These are phyloP conservation scores for Leccinum subrobustum DNA, from an alignment of 1,284 basidiomycete species.

Conservation along the genomic window DNA sequence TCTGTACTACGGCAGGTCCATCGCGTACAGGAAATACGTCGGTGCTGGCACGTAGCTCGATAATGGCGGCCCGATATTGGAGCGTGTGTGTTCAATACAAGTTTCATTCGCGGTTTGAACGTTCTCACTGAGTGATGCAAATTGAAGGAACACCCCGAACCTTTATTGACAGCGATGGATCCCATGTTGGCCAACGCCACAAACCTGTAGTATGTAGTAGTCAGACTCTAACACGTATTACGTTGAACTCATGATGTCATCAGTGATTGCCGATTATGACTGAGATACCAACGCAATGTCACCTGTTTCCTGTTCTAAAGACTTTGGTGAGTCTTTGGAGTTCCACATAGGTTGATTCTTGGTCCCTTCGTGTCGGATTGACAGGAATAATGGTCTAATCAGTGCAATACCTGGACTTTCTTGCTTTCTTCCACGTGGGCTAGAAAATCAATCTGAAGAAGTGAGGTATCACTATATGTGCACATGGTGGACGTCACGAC, in stretches of 20 bases:
- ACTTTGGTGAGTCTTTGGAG: background rate
- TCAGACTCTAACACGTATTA: background rate
- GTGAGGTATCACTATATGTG: too few species aligned
- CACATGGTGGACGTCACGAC: too few species aligned
- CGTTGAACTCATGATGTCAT: background rate
- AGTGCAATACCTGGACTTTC: too few species aligned
- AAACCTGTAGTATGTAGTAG: background rate
- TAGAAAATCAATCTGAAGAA: too few species aligned
- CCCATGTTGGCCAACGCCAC: background rate
- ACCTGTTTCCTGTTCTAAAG: background rate
- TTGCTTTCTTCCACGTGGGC: too few species aligned
- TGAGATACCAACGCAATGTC: background rate
- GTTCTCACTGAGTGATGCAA: background rate
- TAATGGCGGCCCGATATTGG: background rate
- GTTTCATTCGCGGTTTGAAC: background rate
- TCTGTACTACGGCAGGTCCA: background rate
- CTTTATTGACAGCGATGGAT: background rate
- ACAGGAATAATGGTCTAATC: too few species aligned
- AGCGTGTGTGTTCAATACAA: background rate
- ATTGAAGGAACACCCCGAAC: background rate
- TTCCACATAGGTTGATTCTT: too few species aligned
- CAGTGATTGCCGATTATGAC: background rate
- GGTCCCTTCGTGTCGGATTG: too few species aligned
- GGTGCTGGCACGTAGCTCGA: background rate
- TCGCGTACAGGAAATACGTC: background rate